Percentiles rank a stretch among this genome's conserved stretches.
phyloP scores from a whole-genome alignment of 306 rosid species.

The Acacia acuminata region DNA sequence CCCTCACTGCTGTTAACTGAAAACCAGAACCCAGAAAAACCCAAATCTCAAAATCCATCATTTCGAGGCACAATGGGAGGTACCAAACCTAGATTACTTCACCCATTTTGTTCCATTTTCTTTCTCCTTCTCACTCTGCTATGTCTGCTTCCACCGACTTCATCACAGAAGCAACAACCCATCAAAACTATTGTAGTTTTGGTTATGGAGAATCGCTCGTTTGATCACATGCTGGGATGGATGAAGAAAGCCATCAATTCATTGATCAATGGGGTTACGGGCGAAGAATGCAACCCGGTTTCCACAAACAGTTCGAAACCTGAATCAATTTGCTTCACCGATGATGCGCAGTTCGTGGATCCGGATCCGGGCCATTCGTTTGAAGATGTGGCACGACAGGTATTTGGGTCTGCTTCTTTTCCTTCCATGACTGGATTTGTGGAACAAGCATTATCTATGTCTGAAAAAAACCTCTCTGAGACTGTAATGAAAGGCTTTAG shows the following conservation, averaged over 20 bases:
- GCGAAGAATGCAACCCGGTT: slow-evolving; percentile 86
- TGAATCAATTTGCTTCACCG: slow-evolving; percentile 73
- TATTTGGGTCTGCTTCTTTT: slow-evolving; percentile 70
- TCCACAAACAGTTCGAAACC: slow-evolving; percentile 52
- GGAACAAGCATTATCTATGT: slow-evolving; percentile 84
- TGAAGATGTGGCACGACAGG: slow-evolving; percentile 83
- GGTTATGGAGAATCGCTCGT: slow-evolving; percentile 94
- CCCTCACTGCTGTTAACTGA: neutral
- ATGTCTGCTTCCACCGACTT: slow-evolving; percentile 39
- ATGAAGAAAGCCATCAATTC: slow-evolving; percentile 75
- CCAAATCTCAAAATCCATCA: slow-evolving; percentile 32
- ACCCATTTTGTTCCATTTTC: slow-evolving; percentile 42
- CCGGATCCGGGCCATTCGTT: slow-evolving; percentile 98
- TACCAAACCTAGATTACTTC: slow-evolving; percentile 26
- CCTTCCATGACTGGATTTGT: slow-evolving; percentile 97
- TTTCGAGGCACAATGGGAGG: slow-evolving; percentile 33
- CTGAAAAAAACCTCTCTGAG: slow-evolving; percentile 71
- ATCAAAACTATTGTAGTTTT: slow-evolving; percentile 86
- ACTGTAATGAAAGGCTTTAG: slow-evolving; percentile 92
- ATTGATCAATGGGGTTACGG: slow-evolving; percentile 80
- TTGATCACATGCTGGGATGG: slow-evolving; percentile 52
- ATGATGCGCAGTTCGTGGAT: slow-evolving; percentile 91
- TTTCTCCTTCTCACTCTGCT: slow-evolving; percentile 52
- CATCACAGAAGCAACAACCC: slow-evolving; percentile 56
- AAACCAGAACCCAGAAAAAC: neutral